Percentiles rank a stretch among this genome's conserved stretches.
Conservation (phyloP, 2,329 filamentous ascomycete species). For the Camptophora hylomeconis region DNA sequence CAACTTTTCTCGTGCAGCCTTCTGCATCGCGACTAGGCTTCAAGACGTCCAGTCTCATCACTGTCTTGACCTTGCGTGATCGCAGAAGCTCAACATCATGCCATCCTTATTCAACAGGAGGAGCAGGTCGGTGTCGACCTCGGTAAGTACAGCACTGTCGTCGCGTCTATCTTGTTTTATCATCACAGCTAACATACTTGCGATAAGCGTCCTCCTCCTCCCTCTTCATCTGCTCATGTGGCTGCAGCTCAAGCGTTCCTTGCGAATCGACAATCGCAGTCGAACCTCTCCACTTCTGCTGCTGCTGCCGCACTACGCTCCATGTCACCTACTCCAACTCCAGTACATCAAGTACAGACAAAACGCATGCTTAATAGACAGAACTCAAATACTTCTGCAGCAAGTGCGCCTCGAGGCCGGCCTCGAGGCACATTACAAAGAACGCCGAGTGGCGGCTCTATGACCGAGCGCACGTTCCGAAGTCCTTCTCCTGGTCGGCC, state of each 20-base stretch:
- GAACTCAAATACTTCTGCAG: constrained; percentile 39
- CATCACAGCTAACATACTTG: too few species aligned
- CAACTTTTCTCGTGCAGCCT: not conserved
- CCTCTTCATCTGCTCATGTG: constrained; percentile 61
- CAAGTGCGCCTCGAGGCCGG: constrained; percentile 11
- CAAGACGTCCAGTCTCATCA: not conserved
- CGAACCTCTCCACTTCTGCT: constrained; percentile 68
- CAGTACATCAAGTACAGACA: constrained; percentile 71
- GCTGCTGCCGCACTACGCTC: constrained; percentile 75
- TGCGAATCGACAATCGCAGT: constrained; percentile 49
- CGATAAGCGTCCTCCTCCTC: too few species aligned
- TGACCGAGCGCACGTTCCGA: constrained; percentile 81
- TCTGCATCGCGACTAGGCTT: not conserved
- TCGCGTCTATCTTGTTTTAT: too few species aligned
- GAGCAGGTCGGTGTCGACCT: constrained; percentile 22
- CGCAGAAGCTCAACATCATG: constrained; percentile 5
- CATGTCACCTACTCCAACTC: constrained; percentile 63
- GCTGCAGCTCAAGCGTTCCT: constrained; percentile 74
- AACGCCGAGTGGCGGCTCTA: constrained; percentile 60
- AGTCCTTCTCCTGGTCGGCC: constrained; percentile 50
- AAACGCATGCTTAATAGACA: constrained; percentile 68
- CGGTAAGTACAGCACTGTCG: constrained; percentile 10
- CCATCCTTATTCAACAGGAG: constrained; percentile 20
- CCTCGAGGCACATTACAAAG: constrained; percentile 42
- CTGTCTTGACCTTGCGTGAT: not conserved